Evolutionary conservation across 179 eudicot genomes (phyloP).

Genomic region (Actinidia arguta): DNA sequence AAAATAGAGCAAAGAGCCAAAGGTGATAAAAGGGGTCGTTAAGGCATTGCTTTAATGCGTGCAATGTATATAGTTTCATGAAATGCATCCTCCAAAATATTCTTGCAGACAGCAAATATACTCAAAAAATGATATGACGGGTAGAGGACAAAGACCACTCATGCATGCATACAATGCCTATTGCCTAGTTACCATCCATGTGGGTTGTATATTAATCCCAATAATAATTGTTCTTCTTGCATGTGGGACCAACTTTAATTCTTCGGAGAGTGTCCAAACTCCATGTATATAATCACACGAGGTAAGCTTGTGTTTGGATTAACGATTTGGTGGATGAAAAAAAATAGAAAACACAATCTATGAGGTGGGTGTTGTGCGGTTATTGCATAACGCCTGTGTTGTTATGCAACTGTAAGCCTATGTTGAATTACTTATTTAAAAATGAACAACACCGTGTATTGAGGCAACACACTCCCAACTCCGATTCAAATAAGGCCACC

Average conservation of each 20-base stretch:
- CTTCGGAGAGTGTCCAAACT: conserved; percentile 23
- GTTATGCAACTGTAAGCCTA: too few relatives aligned
- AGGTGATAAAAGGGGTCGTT: not conserved
- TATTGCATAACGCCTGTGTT: too few relatives aligned
- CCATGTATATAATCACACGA: conserved; percentile 23
- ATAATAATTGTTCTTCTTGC: not conserved
- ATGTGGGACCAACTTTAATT: conserved; percentile 8
- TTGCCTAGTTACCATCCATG: not conserved
- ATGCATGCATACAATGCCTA: too few relatives aligned
- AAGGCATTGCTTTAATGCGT: too few relatives aligned
- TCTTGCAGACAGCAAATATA: not conserved
- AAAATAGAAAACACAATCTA: too few relatives aligned
- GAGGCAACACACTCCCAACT: not conserved
- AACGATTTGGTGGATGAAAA: too few relatives aligned
- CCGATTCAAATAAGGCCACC: too few relatives aligned
- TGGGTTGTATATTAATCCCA: not conserved
- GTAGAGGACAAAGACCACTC: not conserved
- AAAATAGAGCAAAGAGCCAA: not conserved
- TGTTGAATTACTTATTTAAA: too few relatives aligned
- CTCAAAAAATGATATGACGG: conserved; percentile 11
- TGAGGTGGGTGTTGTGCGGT: too few relatives aligned
- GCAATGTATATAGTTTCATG: not conserved
- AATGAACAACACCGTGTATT: too few relatives aligned
- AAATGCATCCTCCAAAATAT: not conserved
- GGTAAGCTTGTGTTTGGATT: too few relatives aligned